A percentile compares a stretch with the other conserved stretches of the same genome.
Evolutionary conservation across 306 rosid genomes (phyloP).

Genomic region (Gastrolobium villosum): DNA sequence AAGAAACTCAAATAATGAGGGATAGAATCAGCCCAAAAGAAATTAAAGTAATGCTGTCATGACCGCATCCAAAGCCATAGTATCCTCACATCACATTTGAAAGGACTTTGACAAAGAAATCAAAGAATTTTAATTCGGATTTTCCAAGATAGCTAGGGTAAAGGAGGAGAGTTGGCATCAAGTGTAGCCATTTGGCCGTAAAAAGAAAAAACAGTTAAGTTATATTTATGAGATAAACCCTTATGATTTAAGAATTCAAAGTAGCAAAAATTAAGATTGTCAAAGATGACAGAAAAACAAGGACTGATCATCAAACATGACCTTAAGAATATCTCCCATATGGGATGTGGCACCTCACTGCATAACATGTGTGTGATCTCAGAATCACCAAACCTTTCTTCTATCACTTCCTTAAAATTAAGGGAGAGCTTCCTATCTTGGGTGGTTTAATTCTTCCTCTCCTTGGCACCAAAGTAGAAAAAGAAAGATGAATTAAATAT

Average conservation of each 20-base stretch:
- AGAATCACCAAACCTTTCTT: constrained; percentile 7
- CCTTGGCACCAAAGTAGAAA: constrained; percentile 4
- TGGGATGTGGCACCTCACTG: not conserved
- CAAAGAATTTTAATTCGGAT: not conserved
- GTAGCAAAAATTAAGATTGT: constrained; percentile 10
- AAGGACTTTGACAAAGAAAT: not conserved
- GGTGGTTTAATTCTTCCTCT: not conserved
- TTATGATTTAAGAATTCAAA: not conserved
- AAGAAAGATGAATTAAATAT: not conserved
- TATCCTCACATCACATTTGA: not conserved
- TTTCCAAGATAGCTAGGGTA: not conserved
- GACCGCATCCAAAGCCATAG: not conserved
- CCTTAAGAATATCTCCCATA: not conserved
- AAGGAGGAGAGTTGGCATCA: no score
- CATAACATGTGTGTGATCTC: not conserved
- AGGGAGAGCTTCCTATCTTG: not conserved
- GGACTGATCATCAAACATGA: not conserved
- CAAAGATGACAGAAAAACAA: not conserved
- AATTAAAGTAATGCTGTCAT: constrained; percentile 3
- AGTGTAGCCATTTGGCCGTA: no score
- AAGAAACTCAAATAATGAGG: not conserved
- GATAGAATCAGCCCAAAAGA: constrained; percentile 13
- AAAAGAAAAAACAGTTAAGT: no score
- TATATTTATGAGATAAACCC: no score
- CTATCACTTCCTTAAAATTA: not conserved